Percentiles rank a stretch among this genome's conserved stretches.
Conservation (phyloP, 768 basidiomycete species). For the Daedalea quercina region DNA sequence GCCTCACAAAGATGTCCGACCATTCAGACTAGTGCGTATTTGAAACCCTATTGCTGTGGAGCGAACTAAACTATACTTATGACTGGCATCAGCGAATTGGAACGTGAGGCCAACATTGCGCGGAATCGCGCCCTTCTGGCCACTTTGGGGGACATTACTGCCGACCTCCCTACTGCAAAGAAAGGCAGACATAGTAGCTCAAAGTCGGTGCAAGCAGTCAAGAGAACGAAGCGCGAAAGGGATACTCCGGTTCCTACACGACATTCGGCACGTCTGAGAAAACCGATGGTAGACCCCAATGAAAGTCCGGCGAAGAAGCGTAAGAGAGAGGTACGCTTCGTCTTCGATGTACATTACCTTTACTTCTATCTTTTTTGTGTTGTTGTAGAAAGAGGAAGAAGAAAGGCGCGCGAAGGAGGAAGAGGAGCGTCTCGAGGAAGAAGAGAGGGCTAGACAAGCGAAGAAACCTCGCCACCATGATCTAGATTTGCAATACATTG, state of each 20-base stretch:
- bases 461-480: constrained; percentile 65
- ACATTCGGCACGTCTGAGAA: constrained; percentile 57
- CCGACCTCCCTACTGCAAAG: constrained; percentile 27
- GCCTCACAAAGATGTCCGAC: constrained; percentile 9
- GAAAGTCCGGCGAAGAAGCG: constrained; percentile 60
- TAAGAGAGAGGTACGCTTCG: constrained; percentile 56
- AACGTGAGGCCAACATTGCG: constrained; percentile 77
- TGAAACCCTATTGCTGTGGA: not conserved
- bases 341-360: not conserved
- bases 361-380: not conserved
- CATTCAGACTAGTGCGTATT: constrained; percentile 14
- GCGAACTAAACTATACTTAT: not conserved
- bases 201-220: constrained; percentile 57
- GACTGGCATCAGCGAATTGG: constrained; percentile 42
- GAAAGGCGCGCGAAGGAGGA: constrained; percentile 46
- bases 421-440: constrained; percentile 51
- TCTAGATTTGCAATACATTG: constrained; percentile 51
- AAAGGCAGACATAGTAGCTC: constrained; percentile 27
- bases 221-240: constrained; percentile 46
- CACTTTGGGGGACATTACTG: constrained; percentile 51
- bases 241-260: constrained; percentile 43
- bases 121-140: constrained; percentile 72
- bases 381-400: constrained; percentile 42
- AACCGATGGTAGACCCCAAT: constrained; percentile 43
- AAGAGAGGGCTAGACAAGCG: constrained; percentile 55